Evolutionary conservation across 176 grass and related monocot genomes (phyloP).

Genomic region (Bolboschoenus planiculmis): DNA sequence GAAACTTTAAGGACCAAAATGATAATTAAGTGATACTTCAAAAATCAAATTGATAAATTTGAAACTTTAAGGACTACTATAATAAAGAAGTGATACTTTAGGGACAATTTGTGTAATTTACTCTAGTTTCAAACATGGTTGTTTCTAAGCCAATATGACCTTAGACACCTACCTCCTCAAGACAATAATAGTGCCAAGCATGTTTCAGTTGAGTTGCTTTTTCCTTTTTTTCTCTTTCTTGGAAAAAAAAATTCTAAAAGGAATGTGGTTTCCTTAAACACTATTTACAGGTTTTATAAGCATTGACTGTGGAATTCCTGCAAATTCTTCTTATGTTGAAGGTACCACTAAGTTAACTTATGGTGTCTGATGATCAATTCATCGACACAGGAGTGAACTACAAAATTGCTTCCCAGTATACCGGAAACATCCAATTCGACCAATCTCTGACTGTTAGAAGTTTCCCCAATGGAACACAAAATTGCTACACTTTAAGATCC

Average conservation of each 20-base stretch:
- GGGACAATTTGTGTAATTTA: too few relatives aligned
- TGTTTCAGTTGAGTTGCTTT: not conserved
- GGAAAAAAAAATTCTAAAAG: not conserved
- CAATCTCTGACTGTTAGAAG: conserved; percentile 23
- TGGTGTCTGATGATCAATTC: conserved; percentile 52
- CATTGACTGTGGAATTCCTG: conserved; percentile 46
- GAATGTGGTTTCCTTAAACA: not conserved
- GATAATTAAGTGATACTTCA: too few relatives aligned
- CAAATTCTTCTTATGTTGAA: conserved; percentile 27
- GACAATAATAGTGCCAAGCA: too few relatives aligned
- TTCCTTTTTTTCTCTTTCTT: not conserved
- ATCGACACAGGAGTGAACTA: conserved; percentile 33
- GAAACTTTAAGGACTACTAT: too few relatives aligned
- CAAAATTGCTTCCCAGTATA: conserved; percentile 32
- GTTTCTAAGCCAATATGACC: too few relatives aligned
- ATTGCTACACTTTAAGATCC: conserved; percentile 49
- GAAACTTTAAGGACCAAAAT: too few relatives aligned
- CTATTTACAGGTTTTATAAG: conserved; percentile 52
- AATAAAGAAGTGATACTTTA: too few relatives aligned
- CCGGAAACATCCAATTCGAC: not conserved
- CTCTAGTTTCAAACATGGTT: too few relatives aligned
- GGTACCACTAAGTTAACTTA: conserved; percentile 26
- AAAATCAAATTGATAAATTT: too few relatives aligned
- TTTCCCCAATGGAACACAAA: conserved; percentile 31
- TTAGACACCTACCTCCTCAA: too few relatives aligned